phyloP scores from a whole-genome alignment of 2,329 filamentous ascomycete genomes.

The Epicoccum sorghinum region DNA sequence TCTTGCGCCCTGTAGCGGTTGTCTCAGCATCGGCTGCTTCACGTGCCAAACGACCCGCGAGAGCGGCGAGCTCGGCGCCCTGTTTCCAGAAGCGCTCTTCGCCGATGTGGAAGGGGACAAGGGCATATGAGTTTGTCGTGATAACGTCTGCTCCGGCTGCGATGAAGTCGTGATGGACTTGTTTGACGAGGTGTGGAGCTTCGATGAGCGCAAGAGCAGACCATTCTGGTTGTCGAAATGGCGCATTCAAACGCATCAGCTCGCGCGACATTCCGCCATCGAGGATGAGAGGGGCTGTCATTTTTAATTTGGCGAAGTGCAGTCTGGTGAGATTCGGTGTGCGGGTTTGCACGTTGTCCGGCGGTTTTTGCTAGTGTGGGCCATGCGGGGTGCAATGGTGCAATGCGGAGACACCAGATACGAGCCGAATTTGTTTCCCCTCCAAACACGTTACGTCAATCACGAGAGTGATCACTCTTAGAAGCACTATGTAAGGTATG shows the following conservation, averaged over 20 bases:
- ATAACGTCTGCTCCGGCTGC: not conserved
- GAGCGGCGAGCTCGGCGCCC: not conserved
- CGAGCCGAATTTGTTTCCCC: too few relatives aligned
- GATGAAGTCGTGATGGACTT: not conserved
- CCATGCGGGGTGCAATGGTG: not conserved
- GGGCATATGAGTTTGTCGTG: not conserved
- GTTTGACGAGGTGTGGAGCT: not conserved
- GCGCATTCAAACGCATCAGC: not conserved
- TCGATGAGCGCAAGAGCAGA: not conserved
- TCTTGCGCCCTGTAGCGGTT: not conserved
- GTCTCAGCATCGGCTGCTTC: not conserved
- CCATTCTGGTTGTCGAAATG: not conserved
- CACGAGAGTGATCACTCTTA: too few relatives aligned
- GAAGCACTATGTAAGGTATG: too few relatives aligned
- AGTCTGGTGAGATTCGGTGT: not conserved
- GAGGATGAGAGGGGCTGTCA: not conserved
- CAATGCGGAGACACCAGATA: not conserved
- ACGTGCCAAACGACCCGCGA: not conserved
- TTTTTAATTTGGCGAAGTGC: not conserved
- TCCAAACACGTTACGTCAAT: too few relatives aligned
- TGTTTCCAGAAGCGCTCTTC: conserved; percentile 1
- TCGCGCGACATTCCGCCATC: not conserved
- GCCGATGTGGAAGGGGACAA: not conserved
- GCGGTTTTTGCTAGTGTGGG: not conserved
- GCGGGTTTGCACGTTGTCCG: not conserved